A percentile compares a stretch with the other conserved stretches of the same genome.
These are phyloP conservation scores for Suaeda aralocaspica DNA, from an alignment of 148 eudicot species.

Conservation along the genomic window DNA sequence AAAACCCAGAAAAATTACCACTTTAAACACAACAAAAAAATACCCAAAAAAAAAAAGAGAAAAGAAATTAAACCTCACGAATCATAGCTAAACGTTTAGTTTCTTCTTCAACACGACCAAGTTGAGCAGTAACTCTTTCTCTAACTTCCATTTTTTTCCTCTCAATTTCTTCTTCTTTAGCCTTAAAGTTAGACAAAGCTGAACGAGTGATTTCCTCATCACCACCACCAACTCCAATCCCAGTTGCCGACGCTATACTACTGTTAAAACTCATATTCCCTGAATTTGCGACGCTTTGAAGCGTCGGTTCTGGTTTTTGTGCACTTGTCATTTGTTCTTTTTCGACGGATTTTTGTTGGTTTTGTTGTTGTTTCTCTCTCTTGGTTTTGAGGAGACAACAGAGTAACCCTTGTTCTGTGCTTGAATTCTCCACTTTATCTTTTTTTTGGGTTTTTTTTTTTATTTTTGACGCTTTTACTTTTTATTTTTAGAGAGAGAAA, in stretches of 20 bases:
- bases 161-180: slow-evolving; percentile 83
- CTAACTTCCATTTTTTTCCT: slow-evolving; percentile 77
- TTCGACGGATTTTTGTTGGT: neutral
- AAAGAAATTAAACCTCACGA: slow-evolving; percentile 53
- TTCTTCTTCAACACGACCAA: slow-evolving; percentile 84
- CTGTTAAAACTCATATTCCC: slow-evolving; percentile 61
- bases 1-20: neutral
- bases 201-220: slow-evolving; percentile 41
- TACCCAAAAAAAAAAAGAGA: neutral
- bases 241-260: slow-evolving; percentile 21
- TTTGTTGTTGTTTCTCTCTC: slow-evolving; percentile 1
- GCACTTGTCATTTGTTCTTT: neutral
- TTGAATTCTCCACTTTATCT: slow-evolving; percentile 27
- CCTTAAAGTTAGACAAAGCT: slow-evolving; percentile 28
- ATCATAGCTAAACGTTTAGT: slow-evolving; percentile 69
- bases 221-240: slow-evolving; percentile 44
- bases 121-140: slow-evolving; percentile 75
- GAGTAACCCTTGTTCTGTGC: slow-evolving; percentile 19
- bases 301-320: slow-evolving; percentile 30
- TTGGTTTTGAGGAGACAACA: neutral
- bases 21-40: neutral
- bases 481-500: neutral
- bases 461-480: neutral
- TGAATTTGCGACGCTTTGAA: slow-evolving; percentile 33
- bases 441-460: slow-evolving; percentile 6